A percentile compares a stretch with the other conserved stretches of the same genome.
These are phyloP conservation scores for Rhipidocladum racemiflorum DNA, from an alignment of 176 grass and related monocot genomes.

Conservation along the genomic window DNA sequence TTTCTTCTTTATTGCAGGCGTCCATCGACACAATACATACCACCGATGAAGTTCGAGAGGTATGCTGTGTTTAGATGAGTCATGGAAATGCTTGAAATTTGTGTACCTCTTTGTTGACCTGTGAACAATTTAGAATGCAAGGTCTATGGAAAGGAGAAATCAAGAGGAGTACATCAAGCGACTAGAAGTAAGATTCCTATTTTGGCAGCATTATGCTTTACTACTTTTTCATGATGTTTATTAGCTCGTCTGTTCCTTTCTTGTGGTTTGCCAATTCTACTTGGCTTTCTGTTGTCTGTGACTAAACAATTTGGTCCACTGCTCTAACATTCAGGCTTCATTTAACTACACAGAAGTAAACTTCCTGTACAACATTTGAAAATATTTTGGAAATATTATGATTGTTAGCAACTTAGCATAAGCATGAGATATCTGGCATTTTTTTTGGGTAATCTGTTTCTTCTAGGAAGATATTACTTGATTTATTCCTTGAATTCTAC, in stretches of 20 bases:
- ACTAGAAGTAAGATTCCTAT: slow-evolving; percentile 63
- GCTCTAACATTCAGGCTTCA: neutral
- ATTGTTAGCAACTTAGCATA: neutral
- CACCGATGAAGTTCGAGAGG: slow-evolving; percentile 81
- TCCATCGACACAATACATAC: slow-evolving; percentile 81
- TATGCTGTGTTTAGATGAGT: slow-evolving; percentile 33
- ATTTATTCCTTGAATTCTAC: neutral
- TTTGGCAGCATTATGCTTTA: neutral
- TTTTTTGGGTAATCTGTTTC: neutral
- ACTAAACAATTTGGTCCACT: neutral
- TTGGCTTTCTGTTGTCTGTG: neutral
- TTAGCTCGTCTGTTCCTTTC: neutral
- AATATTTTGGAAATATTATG: neutral
- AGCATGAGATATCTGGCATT: neutral
- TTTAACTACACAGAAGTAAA: neutral
- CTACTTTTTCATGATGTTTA: neutral
- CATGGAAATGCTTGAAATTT: slow-evolving; percentile 18
- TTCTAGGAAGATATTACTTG: slow-evolving; percentile 13
- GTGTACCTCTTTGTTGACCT: slow-evolving; percentile 28
- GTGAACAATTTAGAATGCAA: slow-evolving; percentile 67
- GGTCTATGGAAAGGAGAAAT: slow-evolving; percentile 64
- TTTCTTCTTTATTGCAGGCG: slow-evolving; percentile 43
- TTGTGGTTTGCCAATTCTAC: neutral
- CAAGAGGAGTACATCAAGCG: slow-evolving; percentile 68
- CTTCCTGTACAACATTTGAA: neutral